Conservation (phyloP, 164 flowering plant species). For the Amborella trichopoda region DNA sequence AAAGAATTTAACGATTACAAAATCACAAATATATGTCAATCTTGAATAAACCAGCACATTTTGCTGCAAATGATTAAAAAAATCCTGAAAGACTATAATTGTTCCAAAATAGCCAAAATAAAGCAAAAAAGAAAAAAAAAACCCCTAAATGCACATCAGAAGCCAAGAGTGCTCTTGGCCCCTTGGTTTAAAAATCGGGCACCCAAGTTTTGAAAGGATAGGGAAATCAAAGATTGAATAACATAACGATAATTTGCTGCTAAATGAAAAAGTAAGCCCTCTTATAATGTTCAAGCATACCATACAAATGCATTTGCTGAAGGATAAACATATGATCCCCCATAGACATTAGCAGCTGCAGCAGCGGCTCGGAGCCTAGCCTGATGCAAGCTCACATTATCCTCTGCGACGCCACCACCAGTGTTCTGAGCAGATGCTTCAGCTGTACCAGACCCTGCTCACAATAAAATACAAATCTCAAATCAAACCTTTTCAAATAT, state of each 20-base stretch:
- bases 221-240: not conserved
- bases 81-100: no score
- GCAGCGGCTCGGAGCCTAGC: slow-evolving; percentile 90
- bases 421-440: slow-evolving; percentile 32
- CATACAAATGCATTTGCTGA: slow-evolving; percentile 46
- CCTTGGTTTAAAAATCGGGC: not conserved
- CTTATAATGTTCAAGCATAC: slow-evolving; percentile 23
- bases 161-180: not conserved
- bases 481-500: not conserved
- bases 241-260: not conserved
- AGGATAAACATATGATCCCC: slow-evolving; percentile 81
- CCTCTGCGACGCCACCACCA: slow-evolving; percentile 18
- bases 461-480: not conserved
- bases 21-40: no score
- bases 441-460: slow-evolving; percentile 30
- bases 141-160: not conserved
- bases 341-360: slow-evolving; percentile 84
- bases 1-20: no score
- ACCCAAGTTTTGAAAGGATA: not conserved
- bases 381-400: slow-evolving; percentile 45
- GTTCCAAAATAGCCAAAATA: not conserved
- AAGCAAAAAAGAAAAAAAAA: not conserved
- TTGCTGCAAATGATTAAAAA: no score
- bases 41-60: no score
- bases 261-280: not conserved